Evolutionary conservation across 805 yeast species (phyloP).

Genomic region (Sugiyamaella valdiviana): DNA sequence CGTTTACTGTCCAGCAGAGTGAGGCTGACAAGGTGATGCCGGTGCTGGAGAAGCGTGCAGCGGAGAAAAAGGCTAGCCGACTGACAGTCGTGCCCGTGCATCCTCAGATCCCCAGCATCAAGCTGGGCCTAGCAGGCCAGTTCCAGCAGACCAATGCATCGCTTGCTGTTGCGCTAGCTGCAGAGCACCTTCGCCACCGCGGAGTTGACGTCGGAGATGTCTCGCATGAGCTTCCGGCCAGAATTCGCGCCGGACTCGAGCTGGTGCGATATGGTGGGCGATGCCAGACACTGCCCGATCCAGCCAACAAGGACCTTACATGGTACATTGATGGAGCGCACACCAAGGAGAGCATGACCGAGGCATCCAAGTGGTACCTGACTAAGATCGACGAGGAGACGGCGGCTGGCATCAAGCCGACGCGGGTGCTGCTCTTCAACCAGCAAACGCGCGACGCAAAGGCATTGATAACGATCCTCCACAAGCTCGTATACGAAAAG

Average conservation of each 20-base stretch:
- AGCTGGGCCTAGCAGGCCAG: constrained; percentile 48
- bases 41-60: constrained; percentile 57
- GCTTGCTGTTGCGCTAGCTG: constrained; percentile 67
- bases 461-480: constrained; percentile 50
- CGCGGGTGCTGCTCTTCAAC: constrained; percentile 66
- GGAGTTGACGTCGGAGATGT: constrained; percentile 28
- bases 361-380: constrained; percentile 75
- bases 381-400: constrained; percentile 20
- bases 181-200: constrained; percentile 49
- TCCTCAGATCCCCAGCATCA: constrained; percentile 28
- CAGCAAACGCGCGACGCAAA: constrained; percentile 90
- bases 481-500: constrained; percentile 24
- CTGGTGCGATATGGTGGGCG: constrained; percentile 90
- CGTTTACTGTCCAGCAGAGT: constrained; percentile 49
- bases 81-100: constrained; percentile 49
- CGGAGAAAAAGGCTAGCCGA: constrained; percentile 46
- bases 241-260: constrained; percentile 48
- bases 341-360: constrained; percentile 77
- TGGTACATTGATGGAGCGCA: constrained; percentile 97
- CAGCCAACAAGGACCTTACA: constrained; percentile 36
- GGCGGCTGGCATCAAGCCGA: constrained; percentile 3
- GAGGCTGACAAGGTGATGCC: constrained; percentile 42
- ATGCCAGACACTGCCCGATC: constrained; percentile 61
- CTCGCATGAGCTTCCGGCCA: constrained; percentile 17
- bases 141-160: constrained; percentile 86